phyloP scores from a whole-genome alignment of 257 asterid genomes.

The Solanum corneliomulleri region DNA sequence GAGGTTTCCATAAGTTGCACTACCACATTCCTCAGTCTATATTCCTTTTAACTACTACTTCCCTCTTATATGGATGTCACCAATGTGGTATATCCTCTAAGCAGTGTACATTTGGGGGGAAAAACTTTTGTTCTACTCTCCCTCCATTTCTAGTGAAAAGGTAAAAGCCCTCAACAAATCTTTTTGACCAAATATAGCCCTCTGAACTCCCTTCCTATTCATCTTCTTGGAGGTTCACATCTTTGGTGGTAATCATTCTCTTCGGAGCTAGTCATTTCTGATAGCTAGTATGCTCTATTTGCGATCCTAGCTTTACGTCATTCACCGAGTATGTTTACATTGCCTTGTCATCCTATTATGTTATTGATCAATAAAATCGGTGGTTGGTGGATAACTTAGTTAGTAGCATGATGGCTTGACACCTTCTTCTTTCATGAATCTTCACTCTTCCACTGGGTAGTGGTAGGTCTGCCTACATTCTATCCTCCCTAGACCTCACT shows the following conservation, averaged over 20 bases:
- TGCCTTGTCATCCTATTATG: background rate
- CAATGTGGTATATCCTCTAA: background rate
- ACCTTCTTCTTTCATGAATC: background rate
- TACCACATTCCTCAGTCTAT: background rate
- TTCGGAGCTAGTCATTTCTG: background rate
- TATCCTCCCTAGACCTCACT: background rate
- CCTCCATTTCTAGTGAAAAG: background rate
- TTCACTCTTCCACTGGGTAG: no score
- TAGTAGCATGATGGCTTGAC: background rate
- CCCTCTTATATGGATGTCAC: background rate
- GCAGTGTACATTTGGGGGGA: background rate
- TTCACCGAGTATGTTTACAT: background rate
- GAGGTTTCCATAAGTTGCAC: background rate
- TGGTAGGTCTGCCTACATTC: background rate
- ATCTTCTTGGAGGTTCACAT: background rate
- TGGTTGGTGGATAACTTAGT: background rate
- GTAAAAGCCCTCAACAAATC: background rate
- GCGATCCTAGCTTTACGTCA: background rate
- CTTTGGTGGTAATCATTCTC: background rate
- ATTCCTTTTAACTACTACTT: background rate
- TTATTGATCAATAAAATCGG: background rate
- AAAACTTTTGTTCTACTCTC: background rate
- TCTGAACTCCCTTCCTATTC: background rate
- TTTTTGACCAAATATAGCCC: background rate
- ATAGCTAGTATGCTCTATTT: background rate